Evolutionary conservation across 2,329 filamentous ascomycete species (phyloP).

Genomic region (Phyllosticta citribraziliensis): DNA sequence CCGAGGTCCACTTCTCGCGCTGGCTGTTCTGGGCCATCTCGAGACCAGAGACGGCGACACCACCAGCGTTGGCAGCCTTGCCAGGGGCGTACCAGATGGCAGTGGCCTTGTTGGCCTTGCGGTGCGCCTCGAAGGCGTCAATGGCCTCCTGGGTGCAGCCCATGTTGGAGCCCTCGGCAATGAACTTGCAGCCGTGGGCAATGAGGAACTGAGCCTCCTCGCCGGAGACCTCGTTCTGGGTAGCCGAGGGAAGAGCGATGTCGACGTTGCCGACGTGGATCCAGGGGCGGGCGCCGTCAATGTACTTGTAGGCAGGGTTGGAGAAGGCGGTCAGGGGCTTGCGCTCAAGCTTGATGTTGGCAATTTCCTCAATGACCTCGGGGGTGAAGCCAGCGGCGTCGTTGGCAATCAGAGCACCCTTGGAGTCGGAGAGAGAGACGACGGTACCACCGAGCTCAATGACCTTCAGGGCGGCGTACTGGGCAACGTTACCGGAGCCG

Average conservation of each 20-base stretch:
- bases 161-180: constrained; percentile 98
- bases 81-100: constrained; percentile 91
- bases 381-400: constrained; percentile 63
- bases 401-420: constrained; percentile 70
- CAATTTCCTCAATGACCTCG: constrained; percentile 70
- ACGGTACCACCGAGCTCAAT: constrained; percentile 93
- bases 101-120: constrained; percentile 56
- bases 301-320: constrained; percentile 68
- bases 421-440: constrained; percentile 86
- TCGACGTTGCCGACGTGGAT: constrained; percentile 81
- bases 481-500: constrained; percentile 93
- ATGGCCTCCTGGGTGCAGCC: constrained; percentile 95
- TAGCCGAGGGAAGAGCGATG: constrained; percentile 83
- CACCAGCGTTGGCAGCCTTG: constrained; percentile 95
- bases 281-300: constrained; percentile 84
- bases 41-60: constrained; percentile 91
- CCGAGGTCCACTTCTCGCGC: constrained; percentile 72
- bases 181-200: constrained; percentile 65
- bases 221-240: constrained; percentile 92
- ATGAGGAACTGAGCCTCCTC: constrained; percentile 83
- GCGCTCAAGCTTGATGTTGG: constrained; percentile 76
- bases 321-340: constrained; percentile 69
- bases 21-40: constrained; percentile 99
- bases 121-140: constrained; percentile 75
- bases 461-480: constrained; percentile 92